These are phyloP conservation scores for Sutorius eximius DNA, from an alignment of 1,284 basidiomycete species.

Conservation along the genomic window DNA sequence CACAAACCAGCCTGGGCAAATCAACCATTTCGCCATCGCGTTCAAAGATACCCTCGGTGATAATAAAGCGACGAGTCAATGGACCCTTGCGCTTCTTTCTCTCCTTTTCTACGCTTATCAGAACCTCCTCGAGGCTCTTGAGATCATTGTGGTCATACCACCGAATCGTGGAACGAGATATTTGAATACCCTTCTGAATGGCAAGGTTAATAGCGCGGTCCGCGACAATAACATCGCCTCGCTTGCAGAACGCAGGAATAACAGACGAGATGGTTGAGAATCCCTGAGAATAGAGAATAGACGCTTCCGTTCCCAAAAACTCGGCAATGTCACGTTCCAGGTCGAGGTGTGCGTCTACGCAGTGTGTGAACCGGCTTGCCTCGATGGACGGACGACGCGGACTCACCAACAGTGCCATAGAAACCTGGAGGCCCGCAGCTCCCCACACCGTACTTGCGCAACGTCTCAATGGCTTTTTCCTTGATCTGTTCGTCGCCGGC, in stretches of 20 bases:
- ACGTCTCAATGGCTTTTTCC: constrained; percentile 79
- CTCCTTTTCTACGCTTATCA: constrained; percentile 85
- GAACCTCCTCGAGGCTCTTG: constrained; percentile 85
- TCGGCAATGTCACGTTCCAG: constrained; percentile 88
- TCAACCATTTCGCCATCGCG: constrained; percentile 91
- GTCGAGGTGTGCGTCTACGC: constrained; percentile 85
- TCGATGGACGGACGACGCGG: constrained; percentile 18
- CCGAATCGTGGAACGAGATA: constrained; percentile 87
- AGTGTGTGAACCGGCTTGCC: constrained; percentile 3
- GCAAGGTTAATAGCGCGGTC: constrained; percentile 94
- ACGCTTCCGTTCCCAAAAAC: constrained; percentile 85
- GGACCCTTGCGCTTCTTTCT: constrained; percentile 79
- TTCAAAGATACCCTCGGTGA: constrained; percentile 97
- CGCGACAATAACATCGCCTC: constrained; percentile 97
- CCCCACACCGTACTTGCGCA: constrained; percentile 93
- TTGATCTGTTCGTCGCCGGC: constrained; percentile 88
- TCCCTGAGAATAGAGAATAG: constrained; percentile 94
- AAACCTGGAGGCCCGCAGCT: constrained; percentile 97
- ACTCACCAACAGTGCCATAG: constrained; percentile 90
- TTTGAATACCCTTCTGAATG: constrained; percentile 97
- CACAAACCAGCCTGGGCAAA: constrained; percentile 84
- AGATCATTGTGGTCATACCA: constrained; percentile 98
- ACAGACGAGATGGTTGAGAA: constrained; percentile 93
- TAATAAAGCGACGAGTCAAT: constrained; percentile 90
- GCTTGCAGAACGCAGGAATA: constrained; percentile 97